Evolutionary conservation across 2,329 filamentous ascomycete genomes (phyloP), one percentile per base, ranked within the genome.

Genomic region (Sporothrix phasma): DNA sequence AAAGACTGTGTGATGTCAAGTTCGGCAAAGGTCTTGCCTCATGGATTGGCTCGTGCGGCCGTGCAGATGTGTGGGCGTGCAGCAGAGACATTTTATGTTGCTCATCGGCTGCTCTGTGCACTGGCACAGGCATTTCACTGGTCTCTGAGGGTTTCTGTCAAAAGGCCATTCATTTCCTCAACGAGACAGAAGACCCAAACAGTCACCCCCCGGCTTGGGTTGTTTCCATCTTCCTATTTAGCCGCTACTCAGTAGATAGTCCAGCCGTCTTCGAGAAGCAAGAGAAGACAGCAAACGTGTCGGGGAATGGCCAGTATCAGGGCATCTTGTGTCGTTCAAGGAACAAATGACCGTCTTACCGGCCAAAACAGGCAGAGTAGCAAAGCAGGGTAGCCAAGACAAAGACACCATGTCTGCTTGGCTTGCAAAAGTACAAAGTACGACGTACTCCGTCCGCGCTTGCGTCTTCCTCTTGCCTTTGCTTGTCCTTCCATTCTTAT

Each of bases 241-340:
- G 29, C 49, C 29, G 49, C 49, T 10, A 10, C 3, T 37, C 34
- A 15, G 15, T 11, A 37, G 34, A 37, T n/a, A n/a, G 47, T 13
- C 47, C 34, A 51, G 59, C 59, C 59, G 59, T 22, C 45, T 49
- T 61, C 59, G 58, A 61, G 58, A 53, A 62, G 46, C 17, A 15
- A 15, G 15, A 29, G 37, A 43, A 41, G 31, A 29, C 41, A 8
- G 58, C 15, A 58, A 10, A 15, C 15, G 53, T 19, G 29, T 24
- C 19, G 13, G 15, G 13, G 19, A 43, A 39, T 4, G 34, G 51
- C 24, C 8, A 19, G 19, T 31, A 51, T 51, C 47, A 19, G 17
- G 26, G 15, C 34, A 13, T 34, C n/a, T 37, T 37, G 17, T 53
- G 29, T 7, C 24, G n/a, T 56, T 56, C 31, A 19, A 51, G 51